Evolutionary conservation across 257 asterid genomes (phyloP), one percentile per base, ranked within the genome.

Genomic region (Ehretia macrophylla): DNA sequence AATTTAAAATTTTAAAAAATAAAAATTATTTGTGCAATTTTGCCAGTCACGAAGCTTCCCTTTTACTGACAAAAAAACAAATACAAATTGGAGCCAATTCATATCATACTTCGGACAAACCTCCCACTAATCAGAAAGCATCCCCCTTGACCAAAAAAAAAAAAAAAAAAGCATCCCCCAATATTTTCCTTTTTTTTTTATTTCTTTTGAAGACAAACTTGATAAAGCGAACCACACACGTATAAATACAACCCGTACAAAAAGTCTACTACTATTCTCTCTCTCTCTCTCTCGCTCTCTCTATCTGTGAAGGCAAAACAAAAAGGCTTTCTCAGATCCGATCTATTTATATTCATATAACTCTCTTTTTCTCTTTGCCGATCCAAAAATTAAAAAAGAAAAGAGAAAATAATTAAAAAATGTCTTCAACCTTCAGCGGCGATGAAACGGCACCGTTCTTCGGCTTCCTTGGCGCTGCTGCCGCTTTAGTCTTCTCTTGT

Each of bases 401-500:
- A 42, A 2, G 47, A 42, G 8, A 42, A 42, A 42, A 10, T 2
- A 10, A 42, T 38, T 38, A 48, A 55, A 63, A 55, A 18, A 54
- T 64, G 68, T 17, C 67, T 51, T 37, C 68, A 17, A 54, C 62
- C 51, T 54, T 64, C 47, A 64, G 68, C 32, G 68, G 68, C 32
- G 68, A 64, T 17, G 68, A 64, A 64, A 64, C 68, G 8, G 68
- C 68, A 19, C 62, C 62, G 23, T 64, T 64, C 55, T 64, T 64
- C 13, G 68, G 62, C 37, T 64, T 64, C 56, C 68, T 64, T 8
- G 68, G 68, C 32, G 68, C 68, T 27, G 62, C 62, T 17, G 68
- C 68, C 10, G 68, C 68, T 20, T 49, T 64, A 16, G 68, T 64
- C 62, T 64, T 64, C 55, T 64, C 68, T 21, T 64, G 68, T 64